Conservation (phyloP, 208 protist genomes). For the Trypanosoma vivax region DNA sequence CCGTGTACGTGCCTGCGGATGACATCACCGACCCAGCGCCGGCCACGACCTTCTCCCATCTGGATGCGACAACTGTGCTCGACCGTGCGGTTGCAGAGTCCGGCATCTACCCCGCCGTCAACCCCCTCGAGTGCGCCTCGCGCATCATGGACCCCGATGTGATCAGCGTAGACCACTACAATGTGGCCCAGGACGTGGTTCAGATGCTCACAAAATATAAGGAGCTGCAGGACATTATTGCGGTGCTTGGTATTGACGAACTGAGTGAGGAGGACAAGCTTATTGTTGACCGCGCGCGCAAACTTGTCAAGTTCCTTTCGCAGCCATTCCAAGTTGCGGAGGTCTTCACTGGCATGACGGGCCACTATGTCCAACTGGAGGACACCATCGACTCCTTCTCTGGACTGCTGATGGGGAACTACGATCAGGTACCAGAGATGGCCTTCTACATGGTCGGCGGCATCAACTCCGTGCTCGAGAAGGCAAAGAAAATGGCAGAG, state of each 20-base stretch:
- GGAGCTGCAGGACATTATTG: constrained; percentile 98
- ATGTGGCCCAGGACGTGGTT: constrained; percentile 93
- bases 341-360: constrained; percentile 95
- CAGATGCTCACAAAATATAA: constrained; percentile 98
- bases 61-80: constrained; percentile 98
- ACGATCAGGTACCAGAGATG: constrained; percentile 95
- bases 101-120: constrained; percentile 98
- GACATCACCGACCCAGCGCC: constrained; percentile 98
- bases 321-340: constrained; percentile 98
- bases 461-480: constrained; percentile 91
- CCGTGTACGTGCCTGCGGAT: constrained; percentile 98
- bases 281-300: constrained; percentile 93
- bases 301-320: constrained; percentile 92
- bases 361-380: constrained; percentile 92
- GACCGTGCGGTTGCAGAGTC: constrained; percentile 95
- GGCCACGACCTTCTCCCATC: constrained; percentile 97
- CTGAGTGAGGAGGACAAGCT: constrained; percentile 98
- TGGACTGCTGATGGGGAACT: constrained; percentile 88
- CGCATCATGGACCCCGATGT: constrained; percentile 96
- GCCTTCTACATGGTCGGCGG: constrained; percentile 98
- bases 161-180: constrained; percentile 96
- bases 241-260: constrained; percentile 99
- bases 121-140: constrained; percentile 97
- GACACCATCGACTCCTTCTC: constrained; percentile 95
- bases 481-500: constrained; percentile 89